Percentiles rank a stretch among this genome's conserved stretches.
phyloP scores from a whole-genome alignment of 768 basidiomycete species.

The Boletales sp. region DNA sequence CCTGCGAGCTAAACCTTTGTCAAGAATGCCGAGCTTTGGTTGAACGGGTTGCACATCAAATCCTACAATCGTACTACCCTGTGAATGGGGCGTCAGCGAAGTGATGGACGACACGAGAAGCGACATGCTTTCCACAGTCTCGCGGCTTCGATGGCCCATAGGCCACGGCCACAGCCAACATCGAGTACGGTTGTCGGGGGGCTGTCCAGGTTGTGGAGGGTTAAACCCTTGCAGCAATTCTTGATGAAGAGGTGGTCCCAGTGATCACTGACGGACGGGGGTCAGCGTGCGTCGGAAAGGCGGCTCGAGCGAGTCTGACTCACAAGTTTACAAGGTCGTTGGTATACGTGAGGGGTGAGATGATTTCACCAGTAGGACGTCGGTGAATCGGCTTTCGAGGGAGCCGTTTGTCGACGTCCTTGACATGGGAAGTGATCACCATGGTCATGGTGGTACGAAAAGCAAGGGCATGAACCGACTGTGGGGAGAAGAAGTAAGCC shows the following conservation, averaged over 20 bases:
- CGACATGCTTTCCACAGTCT: constrained; percentile 57
- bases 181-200: constrained; percentile 58
- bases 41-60: constrained; percentile 56
- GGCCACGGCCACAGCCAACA: constrained; percentile 68
- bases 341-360: constrained; percentile 53
- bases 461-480: constrained; percentile 24
- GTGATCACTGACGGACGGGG: constrained; percentile 46
- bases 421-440: constrained; percentile 20
- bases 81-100: constrained; percentile 4
- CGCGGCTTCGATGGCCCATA: constrained; percentile 69
- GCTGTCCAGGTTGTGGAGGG: constrained; percentile 49
- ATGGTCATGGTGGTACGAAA: constrained; percentile 21
- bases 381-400: constrained; percentile 38
- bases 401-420: constrained; percentile 46
- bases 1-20: constrained; percentile 43
- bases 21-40: constrained; percentile 39
- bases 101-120: background rate
- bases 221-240: constrained; percentile 45
- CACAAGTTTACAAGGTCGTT: constrained; percentile 54
- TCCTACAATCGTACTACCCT: constrained; percentile 56
- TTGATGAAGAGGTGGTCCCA: constrained; percentile 69
- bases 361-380: constrained; percentile 47
- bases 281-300: background rate
- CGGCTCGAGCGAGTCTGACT: constrained; percentile 21
- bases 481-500: constrained; percentile 6